Percentiles rank a stretch among this genome's conserved stretches.
These are phyloP conservation scores for Barnettozyma pratensis DNA, from an alignment of 805 yeast genomes.

Conservation along the genomic window DNA sequence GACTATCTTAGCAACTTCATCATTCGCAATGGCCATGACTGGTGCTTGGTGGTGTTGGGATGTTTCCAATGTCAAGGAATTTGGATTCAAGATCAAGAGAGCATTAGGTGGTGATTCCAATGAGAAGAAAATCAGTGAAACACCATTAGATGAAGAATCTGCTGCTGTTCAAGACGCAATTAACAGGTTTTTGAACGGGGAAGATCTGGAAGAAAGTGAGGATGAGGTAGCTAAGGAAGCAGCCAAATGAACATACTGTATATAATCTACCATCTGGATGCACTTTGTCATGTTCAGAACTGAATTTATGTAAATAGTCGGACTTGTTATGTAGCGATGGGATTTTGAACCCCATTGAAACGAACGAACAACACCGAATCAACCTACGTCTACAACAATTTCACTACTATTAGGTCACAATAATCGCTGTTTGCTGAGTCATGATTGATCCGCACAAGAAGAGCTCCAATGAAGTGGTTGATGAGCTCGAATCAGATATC, in stretches of 20 bases:
- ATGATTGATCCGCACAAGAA: conserved; percentile 12
- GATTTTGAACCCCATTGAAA: too few relatives aligned
- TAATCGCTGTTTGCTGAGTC: background rate
- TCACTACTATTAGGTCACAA: too few relatives aligned
- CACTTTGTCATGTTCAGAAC: too few relatives aligned
- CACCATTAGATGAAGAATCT: conserved; percentile 58
- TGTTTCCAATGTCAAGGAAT: conserved; percentile 62
- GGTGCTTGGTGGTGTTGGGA: conserved; percentile 81
- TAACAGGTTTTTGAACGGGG: conserved; percentile 44
- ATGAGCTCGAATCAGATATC: conserved; percentile 11
- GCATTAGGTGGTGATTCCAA: conserved; percentile 65
- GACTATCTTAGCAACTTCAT: conserved; percentile 64
- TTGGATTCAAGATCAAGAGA: conserved; percentile 61
- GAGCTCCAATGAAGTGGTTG: conserved; percentile 9
- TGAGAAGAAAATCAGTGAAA: conserved; percentile 37
- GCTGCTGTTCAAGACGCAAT: conserved; percentile 50
- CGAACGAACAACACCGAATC: too few relatives aligned
- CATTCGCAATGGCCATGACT: conserved; percentile 64
- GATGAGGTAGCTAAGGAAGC: background rate
- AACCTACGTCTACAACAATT: too few relatives aligned
- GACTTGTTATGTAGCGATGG: too few relatives aligned
- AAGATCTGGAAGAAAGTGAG: conserved; percentile 16
- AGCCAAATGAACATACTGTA: too few relatives aligned
- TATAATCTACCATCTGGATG: too few relatives aligned
- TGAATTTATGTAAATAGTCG: too few relatives aligned